These are phyloP conservation scores for Talaromyces islandicus DNA, from an alignment of 2,329 filamentous ascomycete genomes.

Conservation along the genomic window DNA sequence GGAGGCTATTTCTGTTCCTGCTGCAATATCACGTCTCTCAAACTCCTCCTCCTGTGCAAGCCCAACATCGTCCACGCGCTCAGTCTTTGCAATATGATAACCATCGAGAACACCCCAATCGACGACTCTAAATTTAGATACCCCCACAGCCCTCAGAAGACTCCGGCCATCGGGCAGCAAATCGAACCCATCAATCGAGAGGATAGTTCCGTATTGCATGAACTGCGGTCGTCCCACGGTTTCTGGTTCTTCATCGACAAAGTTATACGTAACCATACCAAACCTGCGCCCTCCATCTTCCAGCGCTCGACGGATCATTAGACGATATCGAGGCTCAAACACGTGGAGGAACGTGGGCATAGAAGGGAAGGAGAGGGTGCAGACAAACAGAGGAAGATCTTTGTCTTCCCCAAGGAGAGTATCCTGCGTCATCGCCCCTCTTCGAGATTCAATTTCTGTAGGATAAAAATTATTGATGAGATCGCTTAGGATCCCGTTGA, in stretches of 20 bases:
- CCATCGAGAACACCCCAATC: slow-evolving; percentile 62
- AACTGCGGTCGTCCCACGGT: slow-evolving; percentile 53
- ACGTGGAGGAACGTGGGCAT: slow-evolving; percentile 84
- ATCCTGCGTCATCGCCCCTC: slow-evolving; percentile 53
- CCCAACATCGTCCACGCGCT: slow-evolving; percentile 75
- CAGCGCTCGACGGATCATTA: slow-evolving; percentile 78
- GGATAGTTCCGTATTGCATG: slow-evolving; percentile 68
- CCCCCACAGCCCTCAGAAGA: slow-evolving; percentile 69
- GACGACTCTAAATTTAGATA: slow-evolving; percentile 69
- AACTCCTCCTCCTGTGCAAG: slow-evolving; percentile 71
- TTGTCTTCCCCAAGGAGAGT: slow-evolving; percentile 48
- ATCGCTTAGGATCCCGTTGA: slow-evolving; percentile 58
- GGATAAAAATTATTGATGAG: slow-evolving; percentile 66
- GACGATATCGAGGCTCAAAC: slow-evolving; percentile 84
- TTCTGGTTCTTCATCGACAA: slow-evolving; percentile 46
- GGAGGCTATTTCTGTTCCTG: not conserved
- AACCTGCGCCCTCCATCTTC: slow-evolving; percentile 66
- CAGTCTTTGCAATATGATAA: slow-evolving; percentile 69
- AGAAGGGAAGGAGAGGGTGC: slow-evolving; percentile 71
- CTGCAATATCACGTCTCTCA: slow-evolving; percentile 62
- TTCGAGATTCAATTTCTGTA: slow-evolving; percentile 55
- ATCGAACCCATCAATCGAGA: slow-evolving; percentile 69
- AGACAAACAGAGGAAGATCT: slow-evolving; percentile 69
- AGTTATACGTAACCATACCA: slow-evolving; percentile 74
- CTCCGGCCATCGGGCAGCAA: slow-evolving; percentile 74